Conservation (phyloP, 2,329 filamentous ascomycete species). For the Fusarium sp. region DNA sequence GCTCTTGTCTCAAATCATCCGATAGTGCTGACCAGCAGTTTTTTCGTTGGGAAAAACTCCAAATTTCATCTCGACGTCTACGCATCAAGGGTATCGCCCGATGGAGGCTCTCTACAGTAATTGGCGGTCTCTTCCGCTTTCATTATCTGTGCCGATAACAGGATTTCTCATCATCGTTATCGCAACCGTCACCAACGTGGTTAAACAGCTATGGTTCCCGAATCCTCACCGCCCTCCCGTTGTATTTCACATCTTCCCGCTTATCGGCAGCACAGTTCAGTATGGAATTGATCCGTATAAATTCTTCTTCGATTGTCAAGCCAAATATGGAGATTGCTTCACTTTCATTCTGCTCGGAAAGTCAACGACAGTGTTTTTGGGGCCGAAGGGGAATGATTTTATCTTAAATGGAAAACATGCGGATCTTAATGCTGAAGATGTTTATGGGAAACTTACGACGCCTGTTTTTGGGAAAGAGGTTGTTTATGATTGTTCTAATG, state of each 20-base stretch:
- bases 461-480: slow-evolving; percentile 84
- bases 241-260: slow-evolving; percentile 82
- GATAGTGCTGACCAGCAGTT: slow-evolving; percentile 3
- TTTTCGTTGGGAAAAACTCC: background rate
- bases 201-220: slow-evolving; percentile 81
- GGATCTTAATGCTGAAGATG: slow-evolving; percentile 90
- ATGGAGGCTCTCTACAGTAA: slow-evolving; percentile 14
- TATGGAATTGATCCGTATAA: slow-evolving; percentile 94
- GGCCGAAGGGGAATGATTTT: slow-evolving; percentile 87
- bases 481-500: slow-evolving; percentile 89
- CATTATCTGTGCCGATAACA: slow-evolving; percentile 52
- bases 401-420: slow-evolving; percentile 90
- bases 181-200: slow-evolving; percentile 79
- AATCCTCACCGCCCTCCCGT: slow-evolving; percentile 83
- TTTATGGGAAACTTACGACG: slow-evolving; percentile 81
- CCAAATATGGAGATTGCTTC: slow-evolving; percentile 89
- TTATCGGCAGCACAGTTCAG: slow-evolving; percentile 88
- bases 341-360: slow-evolving; percentile 88
- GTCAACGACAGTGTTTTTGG: slow-evolving; percentile 86
- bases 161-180: slow-evolving; percentile 59
- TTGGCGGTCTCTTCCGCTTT: slow-evolving; percentile 14
- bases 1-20: background rate
- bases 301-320: slow-evolving; percentile 81
- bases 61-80: background rate
- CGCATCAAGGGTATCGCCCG: accelerated